Evolutionary conservation across 495 filamentous ascomycete genomes (phyloP).

Genomic region (Penicillium verhagenii): DNA sequence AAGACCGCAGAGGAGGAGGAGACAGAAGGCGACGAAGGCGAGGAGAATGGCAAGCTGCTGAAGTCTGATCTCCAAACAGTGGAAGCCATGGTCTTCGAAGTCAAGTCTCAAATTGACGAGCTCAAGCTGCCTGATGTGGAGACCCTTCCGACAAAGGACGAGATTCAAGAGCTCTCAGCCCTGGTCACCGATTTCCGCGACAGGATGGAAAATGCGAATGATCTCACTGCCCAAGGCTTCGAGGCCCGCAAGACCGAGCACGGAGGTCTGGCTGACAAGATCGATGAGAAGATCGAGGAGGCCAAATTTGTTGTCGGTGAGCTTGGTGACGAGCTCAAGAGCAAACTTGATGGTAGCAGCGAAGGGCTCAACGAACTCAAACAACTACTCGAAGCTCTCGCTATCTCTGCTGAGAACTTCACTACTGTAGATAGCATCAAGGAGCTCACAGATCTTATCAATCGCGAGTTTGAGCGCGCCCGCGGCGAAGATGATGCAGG

Average conservation of each 20-base stretch:
- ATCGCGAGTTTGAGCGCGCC: constrained; percentile 75
- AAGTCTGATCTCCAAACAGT: constrained; percentile 79
- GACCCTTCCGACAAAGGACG: constrained; percentile 58
- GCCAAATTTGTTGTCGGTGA: constrained; percentile 56
- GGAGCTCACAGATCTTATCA: constrained; percentile 76
- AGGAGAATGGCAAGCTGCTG: constrained; percentile 61
- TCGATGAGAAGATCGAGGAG: constrained; percentile 49
- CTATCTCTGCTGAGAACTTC: constrained; percentile 58
- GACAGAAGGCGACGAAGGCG: constrained; percentile 52
- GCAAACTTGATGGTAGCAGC: constrained; percentile 57
- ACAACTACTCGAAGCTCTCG: constrained; percentile 61
- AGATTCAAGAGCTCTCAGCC: constrained; percentile 62
- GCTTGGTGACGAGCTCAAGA: constrained; percentile 65
- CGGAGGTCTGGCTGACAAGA: constrained; percentile 48
- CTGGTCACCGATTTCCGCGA: constrained; percentile 70
- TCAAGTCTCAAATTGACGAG: constrained; percentile 72
- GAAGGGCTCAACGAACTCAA: constrained; percentile 54
- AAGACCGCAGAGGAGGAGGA: constrained; percentile 42
- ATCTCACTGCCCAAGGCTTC: constrained; percentile 72
- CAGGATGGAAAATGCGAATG: constrained; percentile 64
- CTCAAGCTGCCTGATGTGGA: constrained; percentile 66
- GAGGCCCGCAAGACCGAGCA: constrained; percentile 73
- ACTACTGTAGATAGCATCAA: constrained; percentile 66
- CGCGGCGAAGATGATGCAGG: constrained; percentile 64
- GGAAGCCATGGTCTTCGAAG: constrained; percentile 73